Base-by-base conservation (phyloP, 2,329 filamentous ascomycete species). In the Golovinomyces cichoracearum region DNA sequence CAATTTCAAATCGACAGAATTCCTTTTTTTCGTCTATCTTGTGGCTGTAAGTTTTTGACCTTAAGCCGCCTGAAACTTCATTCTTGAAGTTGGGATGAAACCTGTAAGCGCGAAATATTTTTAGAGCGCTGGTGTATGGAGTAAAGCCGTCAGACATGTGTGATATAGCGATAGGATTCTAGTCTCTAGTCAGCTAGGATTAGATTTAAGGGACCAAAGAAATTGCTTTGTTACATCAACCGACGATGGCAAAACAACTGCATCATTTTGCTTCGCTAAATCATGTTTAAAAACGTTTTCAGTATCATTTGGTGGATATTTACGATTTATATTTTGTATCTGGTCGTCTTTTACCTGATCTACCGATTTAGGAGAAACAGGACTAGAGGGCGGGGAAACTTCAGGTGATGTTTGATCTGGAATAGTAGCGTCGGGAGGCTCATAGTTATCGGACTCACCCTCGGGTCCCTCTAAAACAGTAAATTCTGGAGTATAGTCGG, bases 41-140 rank as follows among this genome's bases (percentile, higher is more conserved):
- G 64, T 93, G 83, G 65, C 83, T 94, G 66, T 88, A 95, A 40
- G 86, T 95, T 67, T 92, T 70, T 54, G 90, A 95, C 60, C 80
- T 78, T 60, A 85, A 79, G 40, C 88, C 88, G 53, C 78, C 80
- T 49, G 74, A 62, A 50, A 93, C 76, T 50, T 74, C 67, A 46
- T 79, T 63, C 54, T 69, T 67, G 64, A 78, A 95, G 47, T 73
- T 68, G 27, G 83, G 83, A 60, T 95, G 86, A 61, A 88, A 94
- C 56, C 88, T 83, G 64, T 83, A 98, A 33, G 83, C 80, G 62
- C 77, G 83, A 63, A 95, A 94, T 56, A 74, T 73, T 55, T 74
- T 76, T 52, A 98, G 68, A 27, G 85, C 82, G 59, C 84, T 93
- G 59, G 81, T 71, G 64, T 98, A 98, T 2, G 84, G 77, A 29